Percentiles rank a stretch among this genome's conserved stretches.
Conservation (phyloP, 2,329 filamentous ascomycete genomes). For the Parastagonospora nodorum region DNA sequence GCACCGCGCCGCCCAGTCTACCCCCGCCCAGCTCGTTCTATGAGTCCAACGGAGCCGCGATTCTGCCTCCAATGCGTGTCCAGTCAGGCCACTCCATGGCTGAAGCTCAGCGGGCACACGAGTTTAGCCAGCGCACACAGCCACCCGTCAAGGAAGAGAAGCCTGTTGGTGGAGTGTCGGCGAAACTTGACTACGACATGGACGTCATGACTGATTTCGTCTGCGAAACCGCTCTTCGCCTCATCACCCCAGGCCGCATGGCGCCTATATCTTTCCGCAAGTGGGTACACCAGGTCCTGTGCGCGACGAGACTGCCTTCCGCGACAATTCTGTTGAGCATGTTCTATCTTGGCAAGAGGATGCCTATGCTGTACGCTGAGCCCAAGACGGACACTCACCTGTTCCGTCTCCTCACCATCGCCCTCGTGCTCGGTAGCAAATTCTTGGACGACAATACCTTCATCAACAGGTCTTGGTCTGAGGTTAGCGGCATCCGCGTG, state of each 20-base stretch:
- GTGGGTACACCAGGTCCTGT: constrained; percentile 88
- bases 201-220: constrained; percentile 96
- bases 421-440: constrained; percentile 87
- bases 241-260: constrained; percentile 66
- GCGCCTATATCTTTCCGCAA: constrained; percentile 81
- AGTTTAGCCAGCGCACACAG: constrained; percentile 44
- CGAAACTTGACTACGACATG: constrained; percentile 95
- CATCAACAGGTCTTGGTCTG: constrained; percentile 95
- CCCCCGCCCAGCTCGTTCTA: constrained; percentile 49
- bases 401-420: constrained; percentile 85
- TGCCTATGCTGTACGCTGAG: constrained; percentile 70
- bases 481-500: constrained; percentile 88
- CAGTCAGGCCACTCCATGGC: constrained; percentile 45
- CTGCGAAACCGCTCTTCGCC: constrained; percentile 80
- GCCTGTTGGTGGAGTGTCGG: constrained; percentile 83
- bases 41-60: constrained; percentile 51
- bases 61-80: constrained; percentile 55
- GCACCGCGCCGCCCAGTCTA: constrained; percentile 42
- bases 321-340: constrained; percentile 89
- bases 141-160: constrained; percentile 64
- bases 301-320: constrained; percentile 85
- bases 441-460: constrained; percentile 97
- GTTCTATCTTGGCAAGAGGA: constrained; percentile 83
- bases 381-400: constrained; percentile 68
- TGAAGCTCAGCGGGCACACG: constrained; percentile 49